Percentiles rank a stretch among this genome's conserved stretches.
These are phyloP conservation scores for Vigna radiata DNA, from an alignment of 306 rosid species.

Conservation along the genomic window DNA sequence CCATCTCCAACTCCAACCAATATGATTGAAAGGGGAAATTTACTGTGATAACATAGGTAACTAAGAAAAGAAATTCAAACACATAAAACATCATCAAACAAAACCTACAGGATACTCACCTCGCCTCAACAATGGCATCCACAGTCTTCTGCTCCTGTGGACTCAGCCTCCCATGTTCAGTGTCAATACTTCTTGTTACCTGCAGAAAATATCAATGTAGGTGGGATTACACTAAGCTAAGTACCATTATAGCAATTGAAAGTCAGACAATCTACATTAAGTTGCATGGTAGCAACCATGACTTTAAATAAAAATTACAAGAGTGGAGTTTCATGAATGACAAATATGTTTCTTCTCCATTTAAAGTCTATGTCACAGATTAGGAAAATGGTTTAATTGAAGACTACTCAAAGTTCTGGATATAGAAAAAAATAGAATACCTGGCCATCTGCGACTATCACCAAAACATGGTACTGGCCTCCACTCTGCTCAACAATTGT, in stretches of 20 bases:
- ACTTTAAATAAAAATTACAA: background rate
- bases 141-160: constrained; percentile 94
- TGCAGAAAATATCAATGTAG: constrained; percentile 46
- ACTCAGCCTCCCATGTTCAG: constrained; percentile 73
- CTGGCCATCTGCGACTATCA: constrained; percentile 95
- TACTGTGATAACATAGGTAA: constrained; percentile 57
- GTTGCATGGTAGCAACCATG: background rate
- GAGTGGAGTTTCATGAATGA: background rate
- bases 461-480: constrained; percentile 79
- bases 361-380: constrained; percentile 10
- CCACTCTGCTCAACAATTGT: constrained; percentile 91
- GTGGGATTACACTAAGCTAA: constrained; percentile 5
- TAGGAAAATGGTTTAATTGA: constrained; percentile 19
- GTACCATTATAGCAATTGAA: constrained; percentile 17
- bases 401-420: background rate
- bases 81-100: constrained; percentile 6
- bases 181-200: constrained; percentile 96
- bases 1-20: constrained; percentile 99
- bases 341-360: background rate
- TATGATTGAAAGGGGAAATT: constrained; percentile 89
- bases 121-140: constrained; percentile 92
- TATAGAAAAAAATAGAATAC: constrained; percentile 54
- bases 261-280: background rate
- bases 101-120: constrained; percentile 56
- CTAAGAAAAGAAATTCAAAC: constrained; percentile 39